Percentiles rank a stretch among this genome's conserved stretches.
Conservation (phyloP, 306 rosid genomes). For the Malus sylvestris region DNA sequence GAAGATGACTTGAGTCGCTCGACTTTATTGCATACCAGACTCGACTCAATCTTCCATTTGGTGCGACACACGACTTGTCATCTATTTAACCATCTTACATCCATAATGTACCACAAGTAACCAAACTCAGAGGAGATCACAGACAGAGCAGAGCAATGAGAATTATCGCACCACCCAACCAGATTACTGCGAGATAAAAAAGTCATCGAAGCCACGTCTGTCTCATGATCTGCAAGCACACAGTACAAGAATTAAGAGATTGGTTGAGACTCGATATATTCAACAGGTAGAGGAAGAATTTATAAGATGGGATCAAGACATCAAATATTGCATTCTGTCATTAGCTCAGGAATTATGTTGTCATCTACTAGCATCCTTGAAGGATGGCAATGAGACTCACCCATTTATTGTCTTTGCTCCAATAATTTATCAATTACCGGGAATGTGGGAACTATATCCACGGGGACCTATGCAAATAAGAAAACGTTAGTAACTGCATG, state of each 20-base stretch:
- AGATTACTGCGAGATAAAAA: too few relatives aligned
- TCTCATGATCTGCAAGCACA: not conserved
- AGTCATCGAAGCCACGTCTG: not conserved
- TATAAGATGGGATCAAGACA: not conserved
- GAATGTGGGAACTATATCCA: conserved; percentile 71
- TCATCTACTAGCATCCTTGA: not conserved
- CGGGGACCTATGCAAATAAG: conserved; percentile 56
- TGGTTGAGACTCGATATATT: not conserved
- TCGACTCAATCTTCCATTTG: too few relatives aligned
- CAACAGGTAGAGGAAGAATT: not conserved
- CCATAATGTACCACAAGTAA: too few relatives aligned
- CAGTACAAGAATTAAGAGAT: not conserved
- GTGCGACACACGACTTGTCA: too few relatives aligned
- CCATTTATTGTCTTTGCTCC: conserved; percentile 11
- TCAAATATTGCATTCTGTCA: not conserved
- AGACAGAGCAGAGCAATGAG: too few relatives aligned
- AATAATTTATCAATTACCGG: conserved; percentile 59
- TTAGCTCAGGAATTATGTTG: not conserved
- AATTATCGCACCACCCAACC: too few relatives aligned
- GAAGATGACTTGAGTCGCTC: too few relatives aligned
- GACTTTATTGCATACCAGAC: too few relatives aligned
- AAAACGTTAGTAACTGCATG: not conserved
- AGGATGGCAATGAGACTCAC: not conserved
- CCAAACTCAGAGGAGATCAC: too few relatives aligned
- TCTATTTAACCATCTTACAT: too few relatives aligned